phyloP scores from a whole-genome alignment of 345 rosid genomes.

The Citrus mangshanensis region DNA sequence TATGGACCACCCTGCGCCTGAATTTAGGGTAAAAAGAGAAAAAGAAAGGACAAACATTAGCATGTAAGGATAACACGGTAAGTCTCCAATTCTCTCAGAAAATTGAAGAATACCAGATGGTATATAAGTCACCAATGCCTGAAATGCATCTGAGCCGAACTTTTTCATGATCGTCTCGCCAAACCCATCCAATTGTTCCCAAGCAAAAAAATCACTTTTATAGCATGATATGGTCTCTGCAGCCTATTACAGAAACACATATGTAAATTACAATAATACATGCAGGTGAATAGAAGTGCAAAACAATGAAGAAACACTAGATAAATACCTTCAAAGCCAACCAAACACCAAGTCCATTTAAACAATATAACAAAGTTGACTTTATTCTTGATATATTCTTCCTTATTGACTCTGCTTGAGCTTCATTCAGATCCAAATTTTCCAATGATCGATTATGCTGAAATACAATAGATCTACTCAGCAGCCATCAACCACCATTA shows the following conservation, averaged over 20 bases:
- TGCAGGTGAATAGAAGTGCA: background rate
- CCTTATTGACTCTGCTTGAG: constrained; percentile 28
- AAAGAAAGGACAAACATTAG: background rate
- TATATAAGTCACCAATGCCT: constrained; percentile 34
- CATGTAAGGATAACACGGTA: background rate
- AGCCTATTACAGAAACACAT: constrained; percentile 48
- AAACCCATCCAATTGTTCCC: constrained; percentile 38
- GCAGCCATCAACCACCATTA: background rate
- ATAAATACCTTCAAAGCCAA: constrained; percentile 68
- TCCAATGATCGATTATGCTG: constrained; percentile 51
- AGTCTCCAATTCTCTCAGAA: constrained; percentile 7
- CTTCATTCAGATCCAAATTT: constrained; percentile 36
- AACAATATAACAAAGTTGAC: constrained; percentile 49
- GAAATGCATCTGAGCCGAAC: constrained; percentile 48
- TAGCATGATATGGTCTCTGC: constrained; percentile 48
- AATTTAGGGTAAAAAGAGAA: constrained; percentile 5
- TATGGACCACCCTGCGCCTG: constrained; percentile 44
- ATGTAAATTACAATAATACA: background rate
- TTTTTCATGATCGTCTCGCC: constrained; percentile 41
- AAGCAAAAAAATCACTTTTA: constrained; percentile 39
- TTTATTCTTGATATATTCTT: constrained; percentile 43
- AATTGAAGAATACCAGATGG: constrained; percentile 48
- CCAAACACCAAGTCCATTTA: constrained; percentile 73
- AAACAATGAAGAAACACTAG: background rate
- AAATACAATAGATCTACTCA: constrained; percentile 18